These are phyloP conservation scores for Hericium erinaceus DNA, from an alignment of 768 basidiomycete genomes.

Conservation along the genomic window DNA sequence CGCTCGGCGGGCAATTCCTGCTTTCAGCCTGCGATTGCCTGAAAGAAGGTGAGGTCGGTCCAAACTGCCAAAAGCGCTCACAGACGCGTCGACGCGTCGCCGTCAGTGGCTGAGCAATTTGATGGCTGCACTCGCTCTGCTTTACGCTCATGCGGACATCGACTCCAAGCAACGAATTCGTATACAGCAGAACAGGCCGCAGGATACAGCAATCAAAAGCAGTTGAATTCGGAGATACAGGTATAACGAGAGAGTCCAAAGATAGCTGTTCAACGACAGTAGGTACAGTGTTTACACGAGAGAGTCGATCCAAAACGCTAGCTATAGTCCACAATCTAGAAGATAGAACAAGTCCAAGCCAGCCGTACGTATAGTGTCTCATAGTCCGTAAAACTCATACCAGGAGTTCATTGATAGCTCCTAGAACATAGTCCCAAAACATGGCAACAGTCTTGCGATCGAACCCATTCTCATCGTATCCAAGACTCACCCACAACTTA, in stretches of 20 bases:
- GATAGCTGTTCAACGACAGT: too few relatives aligned
- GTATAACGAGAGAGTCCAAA: too few relatives aligned
- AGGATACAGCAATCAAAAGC: too few relatives aligned
- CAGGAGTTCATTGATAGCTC: conserved; percentile 51
- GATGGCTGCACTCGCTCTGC: too few relatives aligned
- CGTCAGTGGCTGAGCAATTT: too few relatives aligned
- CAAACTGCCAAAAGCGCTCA: not conserved
- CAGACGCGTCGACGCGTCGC: not conserved
- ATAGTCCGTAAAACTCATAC: conserved; percentile 11
- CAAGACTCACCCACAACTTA: conserved; percentile 70
- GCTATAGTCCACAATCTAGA: not conserved
- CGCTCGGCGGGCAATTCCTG: not conserved
- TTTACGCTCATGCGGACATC: too few relatives aligned
- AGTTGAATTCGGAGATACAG: too few relatives aligned
- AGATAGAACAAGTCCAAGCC: not conserved
- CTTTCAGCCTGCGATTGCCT: not conserved
- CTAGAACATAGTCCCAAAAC: conserved; percentile 59
- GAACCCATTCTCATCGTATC: conserved; percentile 74
- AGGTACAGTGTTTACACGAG: too few relatives aligned
- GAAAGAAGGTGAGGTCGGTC: not conserved
- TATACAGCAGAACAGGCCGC: too few relatives aligned
- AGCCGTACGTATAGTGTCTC: not conserved
- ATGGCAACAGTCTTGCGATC: conserved; percentile 45
- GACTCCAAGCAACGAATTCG: too few relatives aligned
- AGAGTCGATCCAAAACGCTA: not conserved